Evolutionary conservation across 2,329 filamentous ascomycete species (phyloP).

Genomic region (Biscogniauxia marginata): DNA sequence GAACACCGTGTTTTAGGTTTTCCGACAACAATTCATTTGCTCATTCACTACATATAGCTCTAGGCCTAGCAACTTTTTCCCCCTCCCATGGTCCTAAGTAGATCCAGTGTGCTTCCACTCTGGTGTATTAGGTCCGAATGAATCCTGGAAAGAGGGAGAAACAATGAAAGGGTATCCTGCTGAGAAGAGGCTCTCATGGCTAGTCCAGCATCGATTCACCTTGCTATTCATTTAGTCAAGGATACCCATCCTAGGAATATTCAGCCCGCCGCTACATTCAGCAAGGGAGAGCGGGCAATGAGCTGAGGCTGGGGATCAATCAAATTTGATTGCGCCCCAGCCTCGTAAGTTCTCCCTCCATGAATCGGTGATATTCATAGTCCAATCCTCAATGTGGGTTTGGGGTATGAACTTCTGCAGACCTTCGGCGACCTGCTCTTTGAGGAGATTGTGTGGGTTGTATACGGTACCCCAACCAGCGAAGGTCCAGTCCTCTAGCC

Average conservation of each 20-base stretch:
- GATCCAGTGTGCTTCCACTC: neutral
- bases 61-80: neutral
- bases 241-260: neutral
- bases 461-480: constrained; percentile 9
- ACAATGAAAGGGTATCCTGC: no score
- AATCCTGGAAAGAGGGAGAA: neutral
- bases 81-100: neutral
- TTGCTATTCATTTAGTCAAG: neutral
- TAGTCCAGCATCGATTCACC: neutral
- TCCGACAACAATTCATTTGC: neutral
- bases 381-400: constrained; percentile 36
- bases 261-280: no score
- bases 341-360: constrained; percentile 40
- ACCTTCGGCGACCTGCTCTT: constrained; percentile 13
- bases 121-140: neutral
- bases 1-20: no score
- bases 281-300: neutral
- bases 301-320: no score
- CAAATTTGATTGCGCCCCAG: constrained; percentile 36
- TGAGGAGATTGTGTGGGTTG: constrained; percentile 10
- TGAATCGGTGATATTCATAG: constrained; percentile 34
- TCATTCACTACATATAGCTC: neutral
- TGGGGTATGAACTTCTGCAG: constrained; percentile 26
- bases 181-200: neutral
- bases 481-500: constrained; percentile 35